Evolutionary conservation across 805 yeast species (phyloP), one percentile per base, ranked within the genome.

Genomic region (Lachancea kluyveri): DNA sequence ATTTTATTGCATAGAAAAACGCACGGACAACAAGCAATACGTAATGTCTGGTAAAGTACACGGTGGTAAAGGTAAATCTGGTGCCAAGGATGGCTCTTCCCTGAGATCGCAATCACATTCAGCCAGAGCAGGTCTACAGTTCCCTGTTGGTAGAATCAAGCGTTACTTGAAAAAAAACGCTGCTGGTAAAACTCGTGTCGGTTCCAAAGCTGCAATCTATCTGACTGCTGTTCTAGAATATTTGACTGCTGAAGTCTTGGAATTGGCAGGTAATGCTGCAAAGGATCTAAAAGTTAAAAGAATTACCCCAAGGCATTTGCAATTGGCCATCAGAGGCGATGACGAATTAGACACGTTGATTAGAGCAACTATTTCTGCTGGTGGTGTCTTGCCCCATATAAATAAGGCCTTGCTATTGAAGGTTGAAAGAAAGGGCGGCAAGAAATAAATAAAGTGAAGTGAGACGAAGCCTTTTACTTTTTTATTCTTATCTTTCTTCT

Each of bases 111-210:
- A 82, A 49, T 83, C 95, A 9, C 94, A 88, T 49, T 84, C 95
- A 5, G 94, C 95, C 7, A 79, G 94, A 61, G 96, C 96, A 17
- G 96, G 96, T 16, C 68, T 87, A 59, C 92, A 82, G 60, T 92
- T 92, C 68, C 99, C 99, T 30, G 97, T 94, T 22, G 99, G 99
- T 39, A 86, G 99, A 79, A 87, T 92, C 50, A 90, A 92, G 75
- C 78, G 98, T 69, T 90, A 87, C 60, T 71, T 92, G 62, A 90
- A 88, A 70, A 79, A 72, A 61, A 84, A 81, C 44, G 94, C 95
- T 13, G 92, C 85, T 58, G 85, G 84, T 64, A 75, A 72, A 54
- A 72, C 74, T 43, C 77, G 95, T 68, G 84, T 86, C 46, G 94
- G 95, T 64, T 84, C 94, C 37, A 92, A 90, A 59, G 79, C 96